These are phyloP conservation scores for Saturnispora diversa DNA, from an alignment of 805 yeast genomes.

Conservation along the genomic window DNA sequence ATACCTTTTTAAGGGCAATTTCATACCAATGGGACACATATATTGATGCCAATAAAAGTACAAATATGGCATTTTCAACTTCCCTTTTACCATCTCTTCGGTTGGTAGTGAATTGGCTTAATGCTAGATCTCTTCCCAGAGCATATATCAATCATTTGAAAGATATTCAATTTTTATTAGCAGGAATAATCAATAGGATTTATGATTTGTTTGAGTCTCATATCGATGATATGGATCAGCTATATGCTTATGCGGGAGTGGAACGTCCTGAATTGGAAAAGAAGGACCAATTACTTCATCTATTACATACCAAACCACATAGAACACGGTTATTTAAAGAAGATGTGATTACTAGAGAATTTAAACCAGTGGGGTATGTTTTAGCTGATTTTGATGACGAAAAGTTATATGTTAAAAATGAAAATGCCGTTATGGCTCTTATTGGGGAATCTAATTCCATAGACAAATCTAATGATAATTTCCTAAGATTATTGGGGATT, in stretches of 20 bases:
- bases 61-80: conserved; percentile 18
- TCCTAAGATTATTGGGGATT: conserved; percentile 30
- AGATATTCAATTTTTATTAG: conserved; percentile 5
- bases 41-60: not conserved
- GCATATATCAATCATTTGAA: conserved; percentile 23
- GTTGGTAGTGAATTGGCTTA: conserved; percentile 50
- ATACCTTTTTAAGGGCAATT: conserved; percentile 23
- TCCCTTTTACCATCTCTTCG: conserved; percentile 36
- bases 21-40: not conserved
- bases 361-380: conserved; percentile 43
- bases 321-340: conserved; percentile 53
- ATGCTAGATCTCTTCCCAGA: conserved; percentile 37
- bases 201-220: conserved; percentile 8
- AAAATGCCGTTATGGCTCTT: conserved; percentile 25
- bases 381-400: conserved; percentile 57
- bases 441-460: conserved; percentile 24
- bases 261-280: conserved; percentile 2
- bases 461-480: conserved; percentile 24
- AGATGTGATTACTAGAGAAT: conserved; percentile 57
- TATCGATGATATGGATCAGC: conserved; percentile 2
- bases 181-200: conserved; percentile 6
- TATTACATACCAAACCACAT: conserved; percentile 30
- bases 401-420: conserved; percentile 32
- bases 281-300: conserved; percentile 7
- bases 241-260: conserved; percentile 6